Evolutionary conservation across 768 basidiomycete genomes (phyloP), one percentile per base, ranked within the genome.

Genomic region (Tylopilus balloui): DNA sequence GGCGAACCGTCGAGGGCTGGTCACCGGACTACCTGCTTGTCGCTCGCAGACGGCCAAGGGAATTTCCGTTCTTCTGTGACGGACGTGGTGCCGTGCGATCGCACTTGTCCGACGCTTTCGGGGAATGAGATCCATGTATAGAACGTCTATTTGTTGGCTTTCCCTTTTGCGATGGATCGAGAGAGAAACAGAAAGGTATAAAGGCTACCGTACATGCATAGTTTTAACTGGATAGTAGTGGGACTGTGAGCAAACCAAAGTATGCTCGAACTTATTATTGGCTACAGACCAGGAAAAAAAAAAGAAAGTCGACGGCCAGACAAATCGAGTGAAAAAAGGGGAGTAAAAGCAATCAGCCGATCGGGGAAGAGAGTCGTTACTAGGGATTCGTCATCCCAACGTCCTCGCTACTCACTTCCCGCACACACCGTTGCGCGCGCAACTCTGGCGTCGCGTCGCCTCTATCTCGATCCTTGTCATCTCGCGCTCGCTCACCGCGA

Each of bases 401-500:
- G 5, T 69, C 66, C 34, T 68, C 62, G n/a, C n/a, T n/a, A 32
- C 65, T 69, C 3, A 69, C 36, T 49, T 66, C 54, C 35, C 55
- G 61, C 25, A 64, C 52, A n/a, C 46, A 52, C 13, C 63, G 58
- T 43, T 59, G 65, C 35, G 66, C 67, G 46, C 58, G 61, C 39
- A 67, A 32, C 52, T 67, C 66, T n/a, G 66, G 66, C 21, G 66
- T 67, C 4, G 57, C 65, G 2, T 69, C 66, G 0, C 65, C 67
- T 47, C 65, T 57, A 42, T 67, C 65, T 52, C 61, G 54, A 28
- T 59, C 59, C 39, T 28, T 60, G 23, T 63, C 55, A 28, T 60
- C 61, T 31, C 54, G 59, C 0, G 42, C 58, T 23, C 50, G 34
- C 17, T n/a, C n/a, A n/a, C n/a, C n/a, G n/a, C n/a, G 32, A 50